Conservation (phyloP, 164 flowering plant genomes). For the Tetrastigma voinierianum region DNA sequence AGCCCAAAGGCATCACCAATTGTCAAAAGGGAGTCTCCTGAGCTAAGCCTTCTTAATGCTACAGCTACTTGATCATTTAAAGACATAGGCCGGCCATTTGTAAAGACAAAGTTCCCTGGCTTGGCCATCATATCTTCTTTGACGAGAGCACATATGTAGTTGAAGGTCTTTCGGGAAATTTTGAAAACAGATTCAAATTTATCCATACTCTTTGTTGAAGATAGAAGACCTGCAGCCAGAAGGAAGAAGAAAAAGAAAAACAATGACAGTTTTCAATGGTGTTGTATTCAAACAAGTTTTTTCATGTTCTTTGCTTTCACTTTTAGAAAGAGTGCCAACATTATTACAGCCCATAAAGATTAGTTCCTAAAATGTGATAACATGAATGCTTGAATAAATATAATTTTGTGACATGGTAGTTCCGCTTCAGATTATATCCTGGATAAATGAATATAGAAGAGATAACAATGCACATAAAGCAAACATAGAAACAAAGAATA, state of each 20-base stretch:
- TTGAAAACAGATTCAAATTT: slow-evolving; percentile 55
- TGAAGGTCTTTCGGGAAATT: slow-evolving; percentile 70
- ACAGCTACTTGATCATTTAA: slow-evolving; percentile 75
- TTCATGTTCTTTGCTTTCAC: too few species aligned
- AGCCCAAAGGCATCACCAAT: slow-evolving; percentile 73
- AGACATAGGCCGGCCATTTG: slow-evolving; percentile 53
- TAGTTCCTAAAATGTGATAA: too few species aligned
- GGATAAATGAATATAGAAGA: too few species aligned
- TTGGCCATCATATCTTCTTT: slow-evolving; percentile 58
- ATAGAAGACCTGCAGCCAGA: slow-evolving; percentile 41
- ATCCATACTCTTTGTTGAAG: slow-evolving; percentile 41
- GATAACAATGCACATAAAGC: neutral
- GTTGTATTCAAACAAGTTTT: neutral
- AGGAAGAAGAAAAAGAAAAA: neutral
- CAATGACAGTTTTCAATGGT: neutral
- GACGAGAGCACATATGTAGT: slow-evolving; percentile 83
- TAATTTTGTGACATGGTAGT: too few species aligned
- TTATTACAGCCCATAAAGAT: too few species aligned
- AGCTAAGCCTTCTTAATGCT: slow-evolving; percentile 74
- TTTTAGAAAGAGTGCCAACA: too few species aligned
- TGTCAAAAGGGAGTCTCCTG: slow-evolving; percentile 65
- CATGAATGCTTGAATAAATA: too few species aligned
- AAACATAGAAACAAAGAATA: too few species aligned
- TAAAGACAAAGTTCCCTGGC: slow-evolving; percentile 30
- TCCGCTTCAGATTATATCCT: too few species aligned